Base-by-base conservation (phyloP, 495 filamentous ascomycete species). In the Aspergillus ostianus region DNA sequence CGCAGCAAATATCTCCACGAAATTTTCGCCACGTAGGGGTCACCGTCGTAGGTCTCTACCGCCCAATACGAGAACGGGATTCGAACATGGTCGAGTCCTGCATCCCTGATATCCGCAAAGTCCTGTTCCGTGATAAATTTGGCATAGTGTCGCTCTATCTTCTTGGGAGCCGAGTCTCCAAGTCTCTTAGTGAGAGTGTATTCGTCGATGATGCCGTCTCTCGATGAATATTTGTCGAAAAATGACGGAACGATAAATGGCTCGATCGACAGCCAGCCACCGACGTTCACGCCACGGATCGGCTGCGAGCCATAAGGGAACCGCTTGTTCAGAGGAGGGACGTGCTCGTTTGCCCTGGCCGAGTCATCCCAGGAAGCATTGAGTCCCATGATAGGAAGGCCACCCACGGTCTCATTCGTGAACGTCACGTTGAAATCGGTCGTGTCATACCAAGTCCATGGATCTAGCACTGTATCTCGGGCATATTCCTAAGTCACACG, bases 41-140 rank as follows among this genome's bases (percentile, higher is more conserved):
- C 94, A 18, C 82, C 89, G 32, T 89, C 86, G 69, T 95, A 96
- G 0, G 88, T 90, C 49, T 83, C 85, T 3, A 98, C 86, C 0
- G 92, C 91, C 95, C 95, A 99, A 80, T 99, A 99, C 2, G 89
- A 89, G 70, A 89, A 98, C 2, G 88, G 92, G 41, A 99, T 96
- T 51, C 95, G 89, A 10, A 99, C 89, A 71, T 99, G 94, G 71
- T 99, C 95, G 13, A 99, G 85, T 0, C 94, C 95, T 2, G 95
- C 95, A 23, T 86, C 87, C 32, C 81, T 81, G 59, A 99, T 98
- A 29, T 93, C 88, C 21, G 78, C 79, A 69, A 98, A 95, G 23
- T 91, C 92, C 53, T 87, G 76, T 66, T 94, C 90, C 0, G 82
- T 90, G 23, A 97, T 85, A 69, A 97, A 98, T 5, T 82, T 83